phyloP scores from a whole-genome alignment of 1,284 basidiomycete species.

The Irpex lacteus region DNA sequence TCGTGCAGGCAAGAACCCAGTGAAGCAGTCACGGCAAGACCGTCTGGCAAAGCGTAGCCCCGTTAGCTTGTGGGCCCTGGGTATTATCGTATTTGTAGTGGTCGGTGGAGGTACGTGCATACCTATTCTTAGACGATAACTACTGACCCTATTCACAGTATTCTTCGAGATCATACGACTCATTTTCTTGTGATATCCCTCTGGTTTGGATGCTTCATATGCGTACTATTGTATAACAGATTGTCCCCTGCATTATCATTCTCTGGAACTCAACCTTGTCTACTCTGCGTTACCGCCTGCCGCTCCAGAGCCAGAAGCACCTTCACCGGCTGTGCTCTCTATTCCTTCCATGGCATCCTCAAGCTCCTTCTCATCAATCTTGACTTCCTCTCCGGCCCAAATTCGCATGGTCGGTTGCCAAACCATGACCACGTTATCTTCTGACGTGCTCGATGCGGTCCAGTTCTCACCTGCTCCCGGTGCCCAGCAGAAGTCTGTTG shows the following conservation, averaged over 20 bases:
- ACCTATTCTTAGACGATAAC: background rate
- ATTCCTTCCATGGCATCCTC: constrained; percentile 75
- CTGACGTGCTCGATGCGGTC: constrained; percentile 76
- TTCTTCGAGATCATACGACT: constrained; percentile 68
- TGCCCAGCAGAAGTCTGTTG: constrained; percentile 85
- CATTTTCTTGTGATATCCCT: constrained; percentile 52
- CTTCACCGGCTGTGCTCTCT: constrained; percentile 37
- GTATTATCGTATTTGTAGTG: constrained; percentile 67
- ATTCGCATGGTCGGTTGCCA: constrained; percentile 88
- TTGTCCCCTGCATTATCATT: background rate
- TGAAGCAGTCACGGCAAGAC: constrained; percentile 69
- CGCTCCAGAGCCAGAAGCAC: constrained; percentile 6
- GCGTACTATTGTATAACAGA: constrained; percentile 15
- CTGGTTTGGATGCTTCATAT: background rate
- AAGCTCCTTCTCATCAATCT: constrained; percentile 74
- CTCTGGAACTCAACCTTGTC: constrained; percentile 1
- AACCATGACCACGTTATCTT: constrained; percentile 86
- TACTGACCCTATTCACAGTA: constrained; percentile 38
- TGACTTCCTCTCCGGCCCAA: constrained; percentile 81
- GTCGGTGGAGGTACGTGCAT: constrained; percentile 67
- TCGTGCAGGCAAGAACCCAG: constrained; percentile 69
- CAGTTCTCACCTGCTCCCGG: constrained; percentile 73
- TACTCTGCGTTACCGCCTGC: constrained; percentile 11
- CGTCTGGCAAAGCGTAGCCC: constrained; percentile 68
- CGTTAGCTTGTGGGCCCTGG: constrained; percentile 67